Evolutionary conservation across 2,329 filamentous ascomycete species (phyloP), one percentile per base, ranked within the genome.

Genomic region (Hypoxylon sp.): DNA sequence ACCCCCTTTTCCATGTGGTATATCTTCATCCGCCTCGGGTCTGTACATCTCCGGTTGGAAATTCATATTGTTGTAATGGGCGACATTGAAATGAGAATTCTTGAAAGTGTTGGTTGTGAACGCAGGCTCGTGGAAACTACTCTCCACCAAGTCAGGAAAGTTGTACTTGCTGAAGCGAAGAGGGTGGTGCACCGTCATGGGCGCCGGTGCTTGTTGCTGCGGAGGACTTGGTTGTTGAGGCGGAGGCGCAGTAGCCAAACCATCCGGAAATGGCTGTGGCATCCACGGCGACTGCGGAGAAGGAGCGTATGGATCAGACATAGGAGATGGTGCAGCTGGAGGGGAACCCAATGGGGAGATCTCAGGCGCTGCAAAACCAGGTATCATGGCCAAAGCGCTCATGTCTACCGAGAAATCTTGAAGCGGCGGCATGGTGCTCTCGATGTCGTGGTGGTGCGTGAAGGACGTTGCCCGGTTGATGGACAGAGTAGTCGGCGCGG

Each of bases 11-110:
- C 71, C 72, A 59, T 69, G 69, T 50, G 70, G 66, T 35, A 68
- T 75, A 58, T 78, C 75, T n/a, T 83, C 81, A 6, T 83, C 81
- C 20, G 75, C 72, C 1, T 78, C 79, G 5, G 82, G 82, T 46
- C 76, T 80, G 72, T 84, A 87, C 76, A 86, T 84, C 70, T 88
- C 85, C 0, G 86, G 86, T 66, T 88, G 86, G 69, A 89, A 88
- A 70, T 88, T 84, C 44, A 88, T 87, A 70, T 91, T 92, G 66
- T 89, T 88, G 72, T 88, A 91, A 75, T 92, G 90, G 0, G 89
- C 89, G 51, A 85, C 85, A 73, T 91, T 91, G 79, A 88, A 90
- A 61, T 91, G 87, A 58, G 86, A 89, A 71, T 91, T 90, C 74
- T 89, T 89, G 74, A 91, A 91, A 1, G 86, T 88, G 56, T 82